Evolutionary conservation across 176 grass and related monocot genomes (phyloP), one percentile per base, ranked within the genome.

Genomic region (Luzula sylvatica): DNA sequence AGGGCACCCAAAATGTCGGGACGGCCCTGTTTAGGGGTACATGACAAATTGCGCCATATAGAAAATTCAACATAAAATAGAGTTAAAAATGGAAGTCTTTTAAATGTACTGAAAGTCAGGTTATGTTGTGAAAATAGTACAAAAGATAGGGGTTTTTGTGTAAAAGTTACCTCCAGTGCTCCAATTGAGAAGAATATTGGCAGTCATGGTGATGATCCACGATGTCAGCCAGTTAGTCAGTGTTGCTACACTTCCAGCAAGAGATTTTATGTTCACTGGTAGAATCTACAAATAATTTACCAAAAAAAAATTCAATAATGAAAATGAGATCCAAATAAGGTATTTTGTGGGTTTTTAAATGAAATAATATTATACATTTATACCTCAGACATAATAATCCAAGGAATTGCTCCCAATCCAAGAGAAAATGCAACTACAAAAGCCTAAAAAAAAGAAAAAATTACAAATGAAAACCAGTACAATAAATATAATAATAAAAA

Each of bases 321-420:
- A 50, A 17, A 50, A 50, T 8, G 11, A 3, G 11, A 50, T 50
- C 11, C n/a, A 12, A 8, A 14, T 51, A 19, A 12, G 7, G 17
- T 4, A 12, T 4, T 51, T 51, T 22, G 46, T 51, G 5, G 46
- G 15, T 19, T 4, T 4, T 8, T 51, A 12, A 12, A 8, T 22
- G 46, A 51, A 8, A 51, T 19, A 17, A 19, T 51, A 7, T 51
- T 19, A 14, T 4, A 7, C 20, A 17, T 51, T 4, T 51, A 19
- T 19, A 98, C 92, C 92, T 98, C 86, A 9, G 92, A 98, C 92
- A 98, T 98, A 30, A 98, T 98, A 57, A 98, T 79, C 85, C 92
- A 98, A 38, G 92, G 92, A 80, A 90, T 98, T 17, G 92, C 85
- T 16, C 92, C 85, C 71, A 98, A 65, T 35, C 92, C 85, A 20